A percentile compares a stretch with the other conserved stretches of the same genome.
These are phyloP conservation scores for Phytophthora palmivora DNA, from an alignment of 352 stramenopile species.

Conservation along the genomic window DNA sequence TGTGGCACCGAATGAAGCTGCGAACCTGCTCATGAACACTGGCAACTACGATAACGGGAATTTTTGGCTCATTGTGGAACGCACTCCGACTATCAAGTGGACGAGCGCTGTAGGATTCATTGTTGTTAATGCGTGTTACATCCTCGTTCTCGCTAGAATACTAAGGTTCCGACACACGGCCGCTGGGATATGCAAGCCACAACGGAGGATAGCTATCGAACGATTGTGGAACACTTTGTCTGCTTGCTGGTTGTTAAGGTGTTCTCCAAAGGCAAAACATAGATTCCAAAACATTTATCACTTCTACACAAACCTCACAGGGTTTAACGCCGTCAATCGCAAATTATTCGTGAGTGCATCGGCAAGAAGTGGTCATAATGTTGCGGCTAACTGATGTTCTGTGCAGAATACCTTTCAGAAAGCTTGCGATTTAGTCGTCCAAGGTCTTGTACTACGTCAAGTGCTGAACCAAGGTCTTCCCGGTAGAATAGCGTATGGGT, in stretches of 20 bases:
- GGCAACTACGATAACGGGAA: slow-evolving; percentile 39
- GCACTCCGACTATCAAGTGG: slow-evolving; percentile 3
- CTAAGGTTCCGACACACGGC: not conserved
- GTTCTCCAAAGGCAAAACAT: not conserved
- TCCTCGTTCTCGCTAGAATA: slow-evolving; percentile 2
- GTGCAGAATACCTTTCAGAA: slow-evolving; percentile 39
- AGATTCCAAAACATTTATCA: not conserved
- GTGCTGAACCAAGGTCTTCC: slow-evolving; percentile 33
- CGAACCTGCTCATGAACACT: slow-evolving; percentile 50
- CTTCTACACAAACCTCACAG: slow-evolving; percentile 28
- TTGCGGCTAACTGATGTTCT: not conserved
- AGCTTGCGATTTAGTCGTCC: slow-evolving; percentile 25
- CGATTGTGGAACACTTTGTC: not conserved
- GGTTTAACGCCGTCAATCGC: slow-evolving; percentile 28
- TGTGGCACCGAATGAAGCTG: slow-evolving; percentile 33
- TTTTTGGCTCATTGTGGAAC: slow-evolving; percentile 47
- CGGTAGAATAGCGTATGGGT: slow-evolving; percentile 19
- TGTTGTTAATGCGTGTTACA: slow-evolving; percentile 15
- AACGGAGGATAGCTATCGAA: not conserved
- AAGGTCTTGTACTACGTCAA: slow-evolving; percentile 27
- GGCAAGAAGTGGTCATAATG: no score
- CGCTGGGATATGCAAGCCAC: slow-evolving; percentile 2
- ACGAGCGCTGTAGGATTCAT: slow-evolving; percentile 13
- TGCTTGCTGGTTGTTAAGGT: slow-evolving; percentile 4
- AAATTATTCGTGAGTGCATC: slow-evolving; percentile 30